Percentiles rank a stretch among this genome's conserved stretches.
Conservation (phyloP, 768 basidiomycete species). For the Leccinum boreale region DNA sequence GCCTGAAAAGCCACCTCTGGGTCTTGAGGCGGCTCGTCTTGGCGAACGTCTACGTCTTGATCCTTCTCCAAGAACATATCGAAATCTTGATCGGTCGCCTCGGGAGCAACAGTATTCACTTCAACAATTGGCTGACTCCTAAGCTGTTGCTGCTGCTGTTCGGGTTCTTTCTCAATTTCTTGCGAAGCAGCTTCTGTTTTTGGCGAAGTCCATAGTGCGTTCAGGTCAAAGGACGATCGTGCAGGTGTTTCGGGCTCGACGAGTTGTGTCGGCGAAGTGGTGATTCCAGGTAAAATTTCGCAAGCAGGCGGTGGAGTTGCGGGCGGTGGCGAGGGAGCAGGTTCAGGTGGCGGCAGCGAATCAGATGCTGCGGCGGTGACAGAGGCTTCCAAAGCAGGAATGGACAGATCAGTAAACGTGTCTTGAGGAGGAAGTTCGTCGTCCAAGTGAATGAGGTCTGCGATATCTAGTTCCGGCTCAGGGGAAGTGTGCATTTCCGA, state of each 20-base stretch:
- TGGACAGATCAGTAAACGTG: constrained; percentile 17
- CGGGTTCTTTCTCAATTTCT: constrained; percentile 22
- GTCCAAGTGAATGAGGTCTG: constrained; percentile 76
- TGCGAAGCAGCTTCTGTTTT: constrained; percentile 24
- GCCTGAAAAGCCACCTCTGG: constrained; percentile 52
- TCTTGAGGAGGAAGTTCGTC: constrained; percentile 49
- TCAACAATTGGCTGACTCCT: constrained; percentile 51
- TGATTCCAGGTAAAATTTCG: constrained; percentile 21
- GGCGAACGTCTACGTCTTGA: constrained; percentile 32
- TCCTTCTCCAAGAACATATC: constrained; percentile 80
- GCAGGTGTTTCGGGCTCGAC: constrained; percentile 43
- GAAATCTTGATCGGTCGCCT: constrained; percentile 76
- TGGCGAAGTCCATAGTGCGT: constrained; percentile 66
- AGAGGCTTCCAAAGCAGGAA: constrained; percentile 17
- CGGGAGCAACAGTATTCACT: constrained; percentile 33
- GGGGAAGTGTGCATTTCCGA: constrained; percentile 38
- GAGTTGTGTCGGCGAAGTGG: constrained; percentile 21
- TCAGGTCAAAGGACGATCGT: constrained; percentile 66
- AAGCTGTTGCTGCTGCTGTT: constrained; percentile 28
- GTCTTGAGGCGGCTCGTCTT: constrained; percentile 31
- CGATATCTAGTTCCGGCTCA: constrained; percentile 69
- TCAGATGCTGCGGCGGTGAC: constrained; percentile 6
- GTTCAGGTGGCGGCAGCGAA: constrained; percentile 11
- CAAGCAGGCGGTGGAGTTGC: constrained; percentile 49
- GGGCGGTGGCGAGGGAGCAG: constrained; percentile 31